These are phyloP conservation scores for Coemansia sp. DNA, from an alignment of 192 early-diverging fungal species.

Conservation along the genomic window DNA sequence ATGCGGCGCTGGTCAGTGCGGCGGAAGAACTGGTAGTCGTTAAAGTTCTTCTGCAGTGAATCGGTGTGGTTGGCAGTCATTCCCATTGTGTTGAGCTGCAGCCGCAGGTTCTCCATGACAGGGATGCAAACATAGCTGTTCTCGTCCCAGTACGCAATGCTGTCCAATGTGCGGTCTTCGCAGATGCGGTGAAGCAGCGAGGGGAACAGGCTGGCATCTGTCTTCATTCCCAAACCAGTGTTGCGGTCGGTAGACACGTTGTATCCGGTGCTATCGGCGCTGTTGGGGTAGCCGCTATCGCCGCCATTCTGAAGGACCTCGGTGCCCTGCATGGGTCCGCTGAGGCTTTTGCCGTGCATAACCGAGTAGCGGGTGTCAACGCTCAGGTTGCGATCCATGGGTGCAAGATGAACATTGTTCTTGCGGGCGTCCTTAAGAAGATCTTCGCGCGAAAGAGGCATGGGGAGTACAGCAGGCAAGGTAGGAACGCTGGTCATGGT, in stretches of 20 bases:
- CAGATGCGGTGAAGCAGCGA: conserved; percentile 47
- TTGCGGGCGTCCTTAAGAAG: conserved; percentile 3
- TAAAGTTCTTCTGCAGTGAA: conserved; percentile 56
- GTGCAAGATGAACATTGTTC: conserved; percentile 1
- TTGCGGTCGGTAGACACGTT: conserved; percentile 24
- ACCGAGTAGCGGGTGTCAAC: conserved; percentile 3
- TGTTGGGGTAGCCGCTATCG: conserved; percentile 28
- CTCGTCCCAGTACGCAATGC: conserved; percentile 43
- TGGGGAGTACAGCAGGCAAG: conserved; percentile 12
- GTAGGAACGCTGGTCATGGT: conserved; percentile 12
- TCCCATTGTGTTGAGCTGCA: conserved; percentile 45
- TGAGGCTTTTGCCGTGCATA: conserved; percentile 12
- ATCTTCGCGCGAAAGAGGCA: conserved; percentile 10
- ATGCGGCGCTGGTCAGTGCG: conserved; percentile 53
- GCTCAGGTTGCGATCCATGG: background rate
- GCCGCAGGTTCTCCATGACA: conserved; percentile 38
- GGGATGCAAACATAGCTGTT: conserved; percentile 45
- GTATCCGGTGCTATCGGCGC: conserved; percentile 26
- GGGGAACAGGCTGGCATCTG: conserved; percentile 40
- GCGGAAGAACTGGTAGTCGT: conserved; percentile 54
- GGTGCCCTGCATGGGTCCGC: conserved; percentile 10
- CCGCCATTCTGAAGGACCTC: conserved; percentile 15
- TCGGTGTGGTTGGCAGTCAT: conserved; percentile 54
- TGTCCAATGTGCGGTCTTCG: conserved; percentile 19
- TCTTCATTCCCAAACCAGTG: conserved; percentile 13